phyloP scores from a whole-genome alignment of 2,329 filamentous ascomycete species.

The Talaromyces piceae region DNA sequence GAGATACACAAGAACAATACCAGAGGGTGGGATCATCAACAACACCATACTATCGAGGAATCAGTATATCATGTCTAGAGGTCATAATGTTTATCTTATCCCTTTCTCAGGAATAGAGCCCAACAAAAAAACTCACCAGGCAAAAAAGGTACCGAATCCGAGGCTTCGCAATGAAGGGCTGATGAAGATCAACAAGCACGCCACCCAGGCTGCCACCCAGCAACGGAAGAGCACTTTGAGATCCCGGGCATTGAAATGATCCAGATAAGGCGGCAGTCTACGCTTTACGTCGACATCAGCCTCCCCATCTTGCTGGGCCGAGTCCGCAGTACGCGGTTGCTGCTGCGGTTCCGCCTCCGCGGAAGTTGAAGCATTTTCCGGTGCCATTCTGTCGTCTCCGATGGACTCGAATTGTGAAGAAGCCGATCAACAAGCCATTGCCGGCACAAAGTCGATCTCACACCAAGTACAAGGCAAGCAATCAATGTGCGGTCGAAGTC shows the following conservation, averaged over 20 bases:
- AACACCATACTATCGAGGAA: constrained; percentile 26
- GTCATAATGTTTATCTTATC: background rate
- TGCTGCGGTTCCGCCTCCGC: background rate
- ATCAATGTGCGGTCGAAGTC: no score
- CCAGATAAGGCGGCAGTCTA: constrained; percentile 13
- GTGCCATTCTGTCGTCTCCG: background rate
- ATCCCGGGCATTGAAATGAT: constrained; percentile 43
- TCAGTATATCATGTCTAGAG: no score
- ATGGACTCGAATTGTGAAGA: background rate
- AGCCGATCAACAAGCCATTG: background rate
- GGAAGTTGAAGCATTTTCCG: background rate
- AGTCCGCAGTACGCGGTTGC: background rate
- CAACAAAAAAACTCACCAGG: background rate
- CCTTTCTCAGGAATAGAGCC: background rate
- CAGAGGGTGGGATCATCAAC: constrained; percentile 40
- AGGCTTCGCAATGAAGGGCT: constrained; percentile 34
- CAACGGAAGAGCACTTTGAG: constrained; percentile 44
- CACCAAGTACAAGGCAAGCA: no score
- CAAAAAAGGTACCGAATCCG: constrained; percentile 6
- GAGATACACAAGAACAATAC: constrained; percentile 42
- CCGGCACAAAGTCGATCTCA: background rate
- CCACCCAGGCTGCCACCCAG: constrained; percentile 40
- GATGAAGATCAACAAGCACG: constrained; percentile 43
- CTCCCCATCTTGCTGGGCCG: background rate
- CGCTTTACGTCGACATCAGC: background rate